Evolutionary conservation across 208 protist genomes (phyloP).

Genomic region (Kentomonas sorsogonicus): DNA sequence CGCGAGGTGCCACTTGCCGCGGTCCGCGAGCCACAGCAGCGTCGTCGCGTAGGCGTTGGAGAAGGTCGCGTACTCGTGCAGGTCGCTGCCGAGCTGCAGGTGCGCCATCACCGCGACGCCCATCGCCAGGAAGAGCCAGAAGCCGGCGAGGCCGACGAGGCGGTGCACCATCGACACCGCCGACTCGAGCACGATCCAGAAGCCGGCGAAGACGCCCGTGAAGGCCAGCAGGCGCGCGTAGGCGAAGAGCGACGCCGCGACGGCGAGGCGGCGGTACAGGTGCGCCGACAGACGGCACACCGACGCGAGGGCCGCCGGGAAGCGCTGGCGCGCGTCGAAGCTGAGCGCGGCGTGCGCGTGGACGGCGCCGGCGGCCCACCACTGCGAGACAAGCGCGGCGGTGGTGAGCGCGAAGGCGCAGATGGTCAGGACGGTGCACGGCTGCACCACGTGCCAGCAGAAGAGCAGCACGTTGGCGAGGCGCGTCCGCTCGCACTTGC

Average conservation of each 20-base stretch:
- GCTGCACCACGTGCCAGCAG: conserved; percentile 12
- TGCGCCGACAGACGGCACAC: conserved; percentile 10
- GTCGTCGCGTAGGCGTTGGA: conserved; percentile 13
- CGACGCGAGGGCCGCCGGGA: conserved; percentile 11
- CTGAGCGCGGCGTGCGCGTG: background rate
- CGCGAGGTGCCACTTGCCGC: conserved; percentile 14
- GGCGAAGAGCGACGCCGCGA: conserved; percentile 17
- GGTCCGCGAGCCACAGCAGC: conserved; percentile 15
- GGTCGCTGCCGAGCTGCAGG: conserved; percentile 7
- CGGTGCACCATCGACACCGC: conserved; percentile 5
- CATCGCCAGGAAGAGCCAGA: conserved; percentile 16
- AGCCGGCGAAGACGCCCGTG: background rate
- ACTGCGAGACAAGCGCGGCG: conserved; percentile 13
- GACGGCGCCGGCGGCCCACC: conserved; percentile 13
- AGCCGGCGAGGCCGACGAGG: background rate
- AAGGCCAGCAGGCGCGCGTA: conserved; percentile 15
- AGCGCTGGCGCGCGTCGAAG: conserved; percentile 14
- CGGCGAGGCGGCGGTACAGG: conserved; percentile 10
- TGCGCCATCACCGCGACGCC: conserved; percentile 8
- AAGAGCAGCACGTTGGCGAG: conserved; percentile 3
- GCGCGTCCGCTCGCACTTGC: conserved; percentile 10
- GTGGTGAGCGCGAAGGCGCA: conserved; percentile 14
- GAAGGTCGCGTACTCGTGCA: conserved; percentile 16
- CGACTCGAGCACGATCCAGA: conserved; percentile 12
- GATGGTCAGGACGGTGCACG: conserved; percentile 12